Base-by-base conservation (phyloP, 2,329 filamentous ascomycete genomes). In the Scolecobasidium constrictum region DNA sequence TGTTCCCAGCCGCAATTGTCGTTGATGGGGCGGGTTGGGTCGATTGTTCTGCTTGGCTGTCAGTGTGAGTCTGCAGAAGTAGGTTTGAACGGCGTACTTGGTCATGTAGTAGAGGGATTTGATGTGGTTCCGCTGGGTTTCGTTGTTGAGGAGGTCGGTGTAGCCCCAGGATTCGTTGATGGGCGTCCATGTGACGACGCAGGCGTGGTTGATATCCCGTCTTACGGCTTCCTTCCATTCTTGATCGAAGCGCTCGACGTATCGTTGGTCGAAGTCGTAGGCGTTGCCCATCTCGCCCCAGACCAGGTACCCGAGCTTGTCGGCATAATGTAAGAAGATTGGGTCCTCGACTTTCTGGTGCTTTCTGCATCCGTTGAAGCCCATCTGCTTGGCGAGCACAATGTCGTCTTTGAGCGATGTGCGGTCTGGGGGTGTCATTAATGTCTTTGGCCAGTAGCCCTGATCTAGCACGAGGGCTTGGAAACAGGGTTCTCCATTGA, bases 1-100 rank as follows among this genome's bases (percentile, higher is more conserved):
- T 82, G 78, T 52, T 83, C 77, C 79, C 79, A 83, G 23, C 79
- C 79, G 49, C 78, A 83, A 57, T 83, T 83, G 56, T 83, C 78
- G 52, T 83, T 83, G 52, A 83, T 68, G 13, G 77, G 77, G 4
- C 79, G 63, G 0, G 73, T 80, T 2, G 73, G 67, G 48, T 83
- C 79, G 2, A 83, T 65, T 0, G 68, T 67, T 52, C 64, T 34
- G 26, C 26, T 19, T 26, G 19, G 12, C 16, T 33, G 13, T 39
- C 37, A 11, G 18, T 20, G 18, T n/a, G 13, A 13, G 19, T 7
- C 20, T 16, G 4, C 11, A 15, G 15, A 17, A 15, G 17, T 40
- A n/a, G 26, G 26, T 31, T 7, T 31, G 26, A n/a, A 31, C 9
- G 26, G 35, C 66, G 52, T 59, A 73, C 68, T 81, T 83, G 7